Base-by-base conservation (phyloP, 2,329 filamentous ascomycete species). In the Stromatinia cepivora region DNA sequence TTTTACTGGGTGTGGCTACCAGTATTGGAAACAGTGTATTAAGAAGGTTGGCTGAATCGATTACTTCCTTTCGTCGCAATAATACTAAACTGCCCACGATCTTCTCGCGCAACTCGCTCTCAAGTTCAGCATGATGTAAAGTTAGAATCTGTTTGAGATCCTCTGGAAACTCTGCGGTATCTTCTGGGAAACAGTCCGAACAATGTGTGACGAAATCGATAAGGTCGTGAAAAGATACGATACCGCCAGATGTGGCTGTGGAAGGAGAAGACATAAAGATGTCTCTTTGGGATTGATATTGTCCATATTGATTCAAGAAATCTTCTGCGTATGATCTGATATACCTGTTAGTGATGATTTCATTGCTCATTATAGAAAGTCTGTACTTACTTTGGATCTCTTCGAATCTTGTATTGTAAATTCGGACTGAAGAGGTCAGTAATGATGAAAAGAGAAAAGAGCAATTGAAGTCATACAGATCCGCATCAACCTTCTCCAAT, bases 1-100 rank as follows among this genome's bases (percentile, higher is more conserved):
- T 90, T 80, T 99, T 99, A 82, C 93, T 97, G 1, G 92, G 91
- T 1, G 95, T 97, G n/a, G 91, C 86, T 9, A 97, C 90, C 48
- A 99, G 87, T 74, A 99, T 92, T 0, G 94, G 94, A 80, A 98
- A 97, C n/a, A 98, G 85, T 0, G 93, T 94, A 71, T 95, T 94
- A 58, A 98, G 85, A 2, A 98, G 86, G 73, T 86, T 88, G 57
- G 89, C 86, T 34, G 94, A 97, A 79, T 97, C 91, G 73, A 99
- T 90, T 57, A 97, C 87, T 6, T 97, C 93, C 81, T 99, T 99
- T 79, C 94, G 92, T 70, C 92, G 86, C 72, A 99, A 81, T 63
- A 99, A 83, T 39, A 96, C 92, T 75, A 99, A 82, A 79, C 92
- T 96, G 62, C 92, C 92, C 1, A 98, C 94, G 69, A 98, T 88